Evolutionary conservation across 331 rosid genomes (phyloP), one percentile per base, ranked within the genome.

Genomic region (Erythrophleum ivorense): DNA sequence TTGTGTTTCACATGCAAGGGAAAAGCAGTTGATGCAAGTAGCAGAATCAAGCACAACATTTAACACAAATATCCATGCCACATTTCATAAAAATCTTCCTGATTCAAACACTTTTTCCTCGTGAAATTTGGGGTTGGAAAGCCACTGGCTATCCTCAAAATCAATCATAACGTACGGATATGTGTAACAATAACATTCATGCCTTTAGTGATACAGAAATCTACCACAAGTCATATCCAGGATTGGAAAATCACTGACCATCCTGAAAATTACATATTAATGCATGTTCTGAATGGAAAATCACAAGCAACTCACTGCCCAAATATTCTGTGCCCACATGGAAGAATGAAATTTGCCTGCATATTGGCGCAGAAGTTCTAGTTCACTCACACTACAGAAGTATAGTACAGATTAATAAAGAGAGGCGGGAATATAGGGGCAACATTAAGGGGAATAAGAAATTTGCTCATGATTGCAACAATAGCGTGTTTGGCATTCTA

Each of bases 211-310:
- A 69, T 59, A 59, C 78, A 65, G 16, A n/a, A 46, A 29, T 33
- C 70, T n/a, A 33, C 43, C 80, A 6, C n/a, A 11, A 10, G 49
- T 58, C 77, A 82, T 33, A 46, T 48, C 64, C 12, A 53, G 57
- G 48, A 21, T 34, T 43, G 24, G 24, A 71, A 71, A 19, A 43
- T 69, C 53, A 31, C 33, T 12, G n/a, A 11, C 41, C 21, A 52
- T 72, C 63, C 45, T 31, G 33, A 50, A 29, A 52, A 72, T 9
- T 16, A 52, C n/a, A 33, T 50, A 52, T 72, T 16, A 52, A 50
- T 33, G 29, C 68, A 16, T 29, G n/a, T 38, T 62, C 68, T 29
- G 41, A 41, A n/a, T 13, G 41, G 68, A 62, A 73, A 52, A 33
- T 73, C n/a, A 54, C 52, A 34, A 54, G 50, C 16, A 9, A 73